Conservation (phyloP, 805 yeast genomes). For the Saccharomycopsis sp. region DNA sequence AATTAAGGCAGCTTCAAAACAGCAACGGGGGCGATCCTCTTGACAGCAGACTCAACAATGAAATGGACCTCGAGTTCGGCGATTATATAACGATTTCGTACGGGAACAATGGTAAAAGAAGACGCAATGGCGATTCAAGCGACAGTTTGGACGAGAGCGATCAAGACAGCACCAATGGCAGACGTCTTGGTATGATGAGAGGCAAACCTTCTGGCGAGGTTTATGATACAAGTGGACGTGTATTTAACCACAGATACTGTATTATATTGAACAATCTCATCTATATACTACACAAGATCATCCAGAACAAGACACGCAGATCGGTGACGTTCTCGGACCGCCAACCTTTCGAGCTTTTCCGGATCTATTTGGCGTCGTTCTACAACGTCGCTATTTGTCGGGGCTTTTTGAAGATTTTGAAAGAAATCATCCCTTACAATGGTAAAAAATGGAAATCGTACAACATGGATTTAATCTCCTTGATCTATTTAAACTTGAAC, state of each 20-base stretch:
- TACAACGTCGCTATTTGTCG: slow-evolving; percentile 57
- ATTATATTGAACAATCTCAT: slow-evolving; percentile 46
- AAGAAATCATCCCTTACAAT: slow-evolving; percentile 79
- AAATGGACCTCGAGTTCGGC: background rate
- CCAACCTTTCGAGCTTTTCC: slow-evolving; percentile 57
- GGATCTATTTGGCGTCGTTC: slow-evolving; percentile 48
- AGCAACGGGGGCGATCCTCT: background rate
- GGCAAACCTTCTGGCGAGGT: background rate
- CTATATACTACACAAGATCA: slow-evolving; percentile 47
- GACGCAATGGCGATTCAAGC: background rate
- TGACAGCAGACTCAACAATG: background rate
- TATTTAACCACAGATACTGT: slow-evolving; percentile 38
- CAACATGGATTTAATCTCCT: slow-evolving; percentile 89
- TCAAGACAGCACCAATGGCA: background rate
- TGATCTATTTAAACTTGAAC: slow-evolving; percentile 71
- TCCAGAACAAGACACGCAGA: slow-evolving; percentile 69
- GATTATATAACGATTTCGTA: background rate
- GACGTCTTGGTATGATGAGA: background rate
- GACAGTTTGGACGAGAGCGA: background rate
- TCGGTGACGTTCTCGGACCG: slow-evolving; percentile 54
- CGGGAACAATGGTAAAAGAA: background rate
- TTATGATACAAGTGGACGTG: slow-evolving; percentile 15
- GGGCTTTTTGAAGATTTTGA: slow-evolving; percentile 68
- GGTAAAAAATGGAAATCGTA: slow-evolving; percentile 91
- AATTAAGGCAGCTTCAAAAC: slow-evolving; percentile 10